Conservation (phyloP, 257 asterid genomes). For the Apocynum venetum region DNA sequence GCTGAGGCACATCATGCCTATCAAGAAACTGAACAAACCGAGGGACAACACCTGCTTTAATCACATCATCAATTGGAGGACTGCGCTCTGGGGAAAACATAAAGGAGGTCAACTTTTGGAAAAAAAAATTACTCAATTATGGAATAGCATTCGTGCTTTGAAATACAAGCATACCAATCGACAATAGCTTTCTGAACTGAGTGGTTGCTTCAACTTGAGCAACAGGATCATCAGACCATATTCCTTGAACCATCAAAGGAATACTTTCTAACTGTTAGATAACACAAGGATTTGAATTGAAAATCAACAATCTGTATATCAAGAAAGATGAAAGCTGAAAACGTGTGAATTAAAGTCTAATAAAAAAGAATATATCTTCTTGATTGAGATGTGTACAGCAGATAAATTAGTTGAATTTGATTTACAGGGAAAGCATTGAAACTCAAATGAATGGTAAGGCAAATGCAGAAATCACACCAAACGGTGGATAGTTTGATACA, state of each 20-base stretch:
- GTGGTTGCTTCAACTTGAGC: constrained; percentile 74
- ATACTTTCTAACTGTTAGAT: constrained; percentile 63
- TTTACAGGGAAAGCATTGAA: not conserved
- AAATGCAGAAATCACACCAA: no score
- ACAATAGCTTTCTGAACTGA: constrained; percentile 72
- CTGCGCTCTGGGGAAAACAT: constrained; percentile 54
- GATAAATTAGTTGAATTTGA: not conserved
- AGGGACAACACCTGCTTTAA: constrained; percentile 81
- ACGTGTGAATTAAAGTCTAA: not conserved
- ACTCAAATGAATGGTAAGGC: no score
- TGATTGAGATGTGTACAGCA: not conserved
- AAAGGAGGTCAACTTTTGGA: constrained; percentile 5
- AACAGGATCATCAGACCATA: constrained; percentile 54
- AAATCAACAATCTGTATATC: not conserved
- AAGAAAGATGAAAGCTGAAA: not conserved
- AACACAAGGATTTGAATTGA: constrained; percentile 5
- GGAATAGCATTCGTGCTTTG: not conserved
- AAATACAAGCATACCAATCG: constrained; percentile 49
- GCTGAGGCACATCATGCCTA: constrained; percentile 80
- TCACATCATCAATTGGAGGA: constrained; percentile 87
- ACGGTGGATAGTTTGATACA: no score
- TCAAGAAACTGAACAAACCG: constrained; percentile 72
- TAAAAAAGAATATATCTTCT: not conserved
- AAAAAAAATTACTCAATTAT: not conserved
- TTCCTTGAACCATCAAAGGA: constrained; percentile 67